Base-by-base conservation (phyloP, 139 green algal genomes). In the Haematococcus lacustris region DNA sequence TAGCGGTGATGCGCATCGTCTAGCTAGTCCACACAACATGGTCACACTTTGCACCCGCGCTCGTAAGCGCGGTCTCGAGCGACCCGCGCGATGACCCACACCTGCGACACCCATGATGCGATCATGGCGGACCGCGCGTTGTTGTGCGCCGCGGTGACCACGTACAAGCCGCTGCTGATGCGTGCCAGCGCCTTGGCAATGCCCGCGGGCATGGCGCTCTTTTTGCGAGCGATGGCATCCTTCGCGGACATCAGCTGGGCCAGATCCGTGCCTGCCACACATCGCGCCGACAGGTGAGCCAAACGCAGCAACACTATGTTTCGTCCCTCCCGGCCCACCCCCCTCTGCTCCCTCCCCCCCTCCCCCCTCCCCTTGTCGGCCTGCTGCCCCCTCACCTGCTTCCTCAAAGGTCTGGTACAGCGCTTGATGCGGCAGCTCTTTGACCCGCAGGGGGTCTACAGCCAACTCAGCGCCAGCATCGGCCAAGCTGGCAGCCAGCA, bases 321-420 rank as follows among this genome's bases (percentile, higher is more conserved):
- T n/a, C n/a, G n/a, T n/a, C n/a, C n/a, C n/a, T n/a, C n/a, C n/a
- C n/a, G n/a, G n/a, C n/a, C n/a, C n/a, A n/a, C n/a, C n/a, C n/a
- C n/a, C n/a, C n/a, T n/a, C n/a, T n/a, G n/a, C n/a, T n/a, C n/a
- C n/a, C n/a, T n/a, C n/a, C n/a, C n/a, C n/a, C n/a, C n/a, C n/a
- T n/a, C n/a, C n/a, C n/a, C n/a, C n/a, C n/a, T n/a, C n/a, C n/a
- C n/a, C n/a, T n/a, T n/a, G n/a, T n/a, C n/a, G n/a, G n/a, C n/a
- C n/a, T n/a, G n/a, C n/a, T n/a, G n/a, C n/a, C n/a, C 43, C 40
- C 41, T 47, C 41, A 83, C 82, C 79, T 67, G 89, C 83, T 81
- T 98, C 93, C 88, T 98, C 94, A 79, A 91, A 97, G 23, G 80
- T 73, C 88, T 98, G 93, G 78, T 87, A 86, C 51, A 80, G 53